These are phyloP conservation scores for Cystobasidiopsis lactophilus DNA, from an alignment of 768 basidiomycete genomes.

Conservation along the genomic window DNA sequence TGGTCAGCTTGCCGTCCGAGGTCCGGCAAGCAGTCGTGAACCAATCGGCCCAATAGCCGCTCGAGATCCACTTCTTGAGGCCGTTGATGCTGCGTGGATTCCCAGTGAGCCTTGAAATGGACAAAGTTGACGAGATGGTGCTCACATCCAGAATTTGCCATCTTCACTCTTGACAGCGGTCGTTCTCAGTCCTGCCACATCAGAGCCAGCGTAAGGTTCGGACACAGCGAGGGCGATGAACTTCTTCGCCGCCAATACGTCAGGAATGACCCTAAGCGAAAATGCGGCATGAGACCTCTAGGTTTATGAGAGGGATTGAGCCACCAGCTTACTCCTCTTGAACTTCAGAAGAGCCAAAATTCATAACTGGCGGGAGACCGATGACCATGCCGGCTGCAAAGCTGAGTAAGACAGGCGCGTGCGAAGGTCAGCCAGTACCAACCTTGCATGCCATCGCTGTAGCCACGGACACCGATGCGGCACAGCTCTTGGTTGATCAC, in stretches of 20 bases:
- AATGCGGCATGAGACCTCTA: neutral
- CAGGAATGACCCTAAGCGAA: constrained; percentile 37
- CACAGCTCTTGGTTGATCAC: constrained; percentile 56
- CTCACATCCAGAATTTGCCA: constrained; percentile 59
- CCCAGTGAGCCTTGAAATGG: constrained; percentile 62
- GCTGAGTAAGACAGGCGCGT: neutral
- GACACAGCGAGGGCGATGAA: constrained; percentile 71
- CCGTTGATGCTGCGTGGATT: constrained; percentile 78
- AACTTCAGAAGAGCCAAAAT: constrained; percentile 39
- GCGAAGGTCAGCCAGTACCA: neutral
- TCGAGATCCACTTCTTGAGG: constrained; percentile 45
- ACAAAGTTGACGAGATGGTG: constrained; percentile 28
- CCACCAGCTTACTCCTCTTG: too few species aligned
- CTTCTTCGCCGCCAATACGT: constrained; percentile 35
- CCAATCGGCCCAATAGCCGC: constrained; percentile 44
- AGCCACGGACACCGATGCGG: constrained; percentile 49
- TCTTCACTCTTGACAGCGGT: constrained; percentile 57
- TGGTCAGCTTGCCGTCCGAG: constrained; percentile 44
- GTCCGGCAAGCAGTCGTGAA: constrained; percentile 57
- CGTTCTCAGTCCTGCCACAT: constrained; percentile 44
- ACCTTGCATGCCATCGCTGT: constrained; percentile 41
- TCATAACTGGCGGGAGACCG: constrained; percentile 46
- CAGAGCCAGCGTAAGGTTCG: constrained; percentile 53
- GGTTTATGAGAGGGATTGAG: too few species aligned
- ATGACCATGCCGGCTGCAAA: constrained; percentile 45